Evolutionary conservation across 1,284 basidiomycete genomes (phyloP).

Genomic region (Marasmius sp.): DNA sequence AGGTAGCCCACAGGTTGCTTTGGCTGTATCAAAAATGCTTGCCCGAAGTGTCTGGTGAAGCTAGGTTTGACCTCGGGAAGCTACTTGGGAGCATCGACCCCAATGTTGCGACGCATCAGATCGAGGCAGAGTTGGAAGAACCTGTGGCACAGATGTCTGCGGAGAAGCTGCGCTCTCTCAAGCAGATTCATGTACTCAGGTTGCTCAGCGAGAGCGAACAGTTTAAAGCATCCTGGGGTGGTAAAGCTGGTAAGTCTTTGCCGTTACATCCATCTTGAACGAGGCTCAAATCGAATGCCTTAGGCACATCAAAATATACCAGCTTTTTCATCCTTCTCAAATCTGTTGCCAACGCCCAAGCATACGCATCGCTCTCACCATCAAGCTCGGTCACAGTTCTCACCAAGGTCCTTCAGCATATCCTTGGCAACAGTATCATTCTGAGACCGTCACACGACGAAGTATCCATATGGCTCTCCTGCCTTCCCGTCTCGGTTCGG

Average conservation of each 20-base stretch:
- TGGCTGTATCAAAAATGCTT: slow-evolving; percentile 83
- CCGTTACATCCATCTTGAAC: too few relatives aligned
- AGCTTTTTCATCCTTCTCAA: slow-evolving; percentile 70
- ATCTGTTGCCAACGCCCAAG: slow-evolving; percentile 51
- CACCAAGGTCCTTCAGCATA: slow-evolving; percentile 53
- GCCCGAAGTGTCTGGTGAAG: slow-evolving; percentile 74
- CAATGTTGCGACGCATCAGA: too few relatives aligned
- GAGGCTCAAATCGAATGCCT: too few relatives aligned
- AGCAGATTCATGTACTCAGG: slow-evolving; percentile 78
- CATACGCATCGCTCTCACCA: not conserved
- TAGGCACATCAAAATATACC: slow-evolving; percentile 47
- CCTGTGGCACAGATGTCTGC: too few relatives aligned
- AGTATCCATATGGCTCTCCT: slow-evolving; percentile 73
- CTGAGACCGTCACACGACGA: slow-evolving; percentile 84
- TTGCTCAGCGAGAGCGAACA: slow-evolving; percentile 72
- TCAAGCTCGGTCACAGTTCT: slow-evolving; percentile 58
- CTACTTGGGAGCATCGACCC: slow-evolving; percentile 44
- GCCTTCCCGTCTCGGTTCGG: slow-evolving; percentile 46
- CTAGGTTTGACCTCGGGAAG: slow-evolving; percentile 85
- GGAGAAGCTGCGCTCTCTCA: slow-evolving; percentile 57
- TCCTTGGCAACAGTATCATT: slow-evolving; percentile 70
- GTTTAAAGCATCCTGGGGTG: slow-evolving; percentile 63
- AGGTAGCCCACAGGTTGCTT: slow-evolving; percentile 77
- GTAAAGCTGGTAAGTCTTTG: slow-evolving; percentile 57
- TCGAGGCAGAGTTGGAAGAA: too few relatives aligned